Conservation (phyloP, 768 basidiomycete genomes). For the Gloeostereum incarnatum region DNA sequence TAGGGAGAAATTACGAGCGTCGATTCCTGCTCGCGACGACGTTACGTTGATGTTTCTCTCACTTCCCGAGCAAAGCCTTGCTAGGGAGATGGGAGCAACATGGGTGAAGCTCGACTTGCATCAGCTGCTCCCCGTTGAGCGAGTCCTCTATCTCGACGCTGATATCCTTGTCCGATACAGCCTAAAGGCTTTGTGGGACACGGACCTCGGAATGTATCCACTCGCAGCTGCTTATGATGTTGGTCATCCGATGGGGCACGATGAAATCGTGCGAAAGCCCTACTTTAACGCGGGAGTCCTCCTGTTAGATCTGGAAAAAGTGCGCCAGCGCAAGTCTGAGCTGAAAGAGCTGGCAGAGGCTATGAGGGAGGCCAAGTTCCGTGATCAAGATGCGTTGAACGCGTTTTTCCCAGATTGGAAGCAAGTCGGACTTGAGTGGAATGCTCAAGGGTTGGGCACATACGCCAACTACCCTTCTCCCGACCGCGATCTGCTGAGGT, state of each 20-base stretch:
- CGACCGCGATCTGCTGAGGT: slow-evolving; percentile 23
- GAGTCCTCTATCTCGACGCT: slow-evolving; percentile 43
- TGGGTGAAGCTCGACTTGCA: slow-evolving; percentile 49
- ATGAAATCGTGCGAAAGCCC: slow-evolving; percentile 15
- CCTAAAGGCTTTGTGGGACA: slow-evolving; percentile 32
- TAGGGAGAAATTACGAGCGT: slow-evolving; percentile 19
- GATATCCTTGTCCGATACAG: slow-evolving; percentile 36
- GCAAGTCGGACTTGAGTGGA: slow-evolving; percentile 35
- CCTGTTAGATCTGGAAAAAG: slow-evolving; percentile 34
- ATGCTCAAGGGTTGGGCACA: slow-evolving; percentile 49
- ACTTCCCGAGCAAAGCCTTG: slow-evolving; percentile 20
- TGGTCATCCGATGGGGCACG: slow-evolving; percentile 39
- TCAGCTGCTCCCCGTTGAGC: slow-evolving; percentile 34
- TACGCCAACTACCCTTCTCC: slow-evolving; percentile 27
- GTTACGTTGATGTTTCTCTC: slow-evolving; percentile 33
- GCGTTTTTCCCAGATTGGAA: slow-evolving; percentile 33
- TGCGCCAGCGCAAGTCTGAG: slow-evolving; percentile 16
- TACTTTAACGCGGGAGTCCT: slow-evolving; percentile 54
- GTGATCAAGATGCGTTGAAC: slow-evolving; percentile 47
- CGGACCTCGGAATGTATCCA: slow-evolving; percentile 27
- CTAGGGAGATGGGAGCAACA: slow-evolving; percentile 16
- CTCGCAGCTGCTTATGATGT: slow-evolving; percentile 40
- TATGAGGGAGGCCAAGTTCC: slow-evolving; percentile 20
- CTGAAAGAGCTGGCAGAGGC: slow-evolving; percentile 16
- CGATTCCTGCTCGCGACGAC: slow-evolving; percentile 16